Base-by-base conservation (phyloP, 2,329 filamentous ascomycete species). In the Penicillium olsonii region DNA sequence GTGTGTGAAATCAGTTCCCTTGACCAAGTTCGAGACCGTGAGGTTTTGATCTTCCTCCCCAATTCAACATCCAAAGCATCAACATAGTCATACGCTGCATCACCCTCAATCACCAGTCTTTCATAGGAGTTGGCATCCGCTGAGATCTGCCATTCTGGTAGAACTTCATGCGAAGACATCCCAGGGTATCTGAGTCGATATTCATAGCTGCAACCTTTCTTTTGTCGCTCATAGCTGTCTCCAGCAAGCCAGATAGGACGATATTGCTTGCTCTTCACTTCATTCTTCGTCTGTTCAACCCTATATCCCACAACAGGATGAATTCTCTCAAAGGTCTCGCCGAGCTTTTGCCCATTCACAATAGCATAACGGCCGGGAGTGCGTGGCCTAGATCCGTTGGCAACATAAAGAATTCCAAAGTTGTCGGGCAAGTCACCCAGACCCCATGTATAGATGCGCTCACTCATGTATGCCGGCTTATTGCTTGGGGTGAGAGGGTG, bases 101-200 rank as follows among this genome's bases (percentile, higher is more conserved):
- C 27, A 17, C 52, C 44, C 6, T 44, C 43, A 15, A 60, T 59
- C 1, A 52, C 52, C 1, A 57, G 39, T 9, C 57, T 49, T 22
- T 60, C 57, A 38, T 54, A 60, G 14, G 50, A 59, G 27, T 55
- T 54, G 15, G 41, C 2, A 6, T 38, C 57, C 10, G 56, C 57
- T 8, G 33, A 35, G 4, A 60, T 34, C 6, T 43, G 46, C 56
- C 57, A 60, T 24, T 60, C 57, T 1, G 52, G 49, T 2, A 60
- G 5, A 1, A 52, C 38, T 8, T 34, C 50, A n/a, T 35, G 15
- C 1, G 20, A 40, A 20, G 37, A 24, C 7, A 15, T 0, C 56
- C 52, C 11, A 57, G 34, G 1, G 48, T 27, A 27, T 59, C 55
- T 7, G 48, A 53, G 20, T 49, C 53, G 41, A 15, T 50, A 47